These are phyloP conservation scores for Solanum pinnatisectum DNA, from an alignment of 257 asterid species.

Conservation along the genomic window DNA sequence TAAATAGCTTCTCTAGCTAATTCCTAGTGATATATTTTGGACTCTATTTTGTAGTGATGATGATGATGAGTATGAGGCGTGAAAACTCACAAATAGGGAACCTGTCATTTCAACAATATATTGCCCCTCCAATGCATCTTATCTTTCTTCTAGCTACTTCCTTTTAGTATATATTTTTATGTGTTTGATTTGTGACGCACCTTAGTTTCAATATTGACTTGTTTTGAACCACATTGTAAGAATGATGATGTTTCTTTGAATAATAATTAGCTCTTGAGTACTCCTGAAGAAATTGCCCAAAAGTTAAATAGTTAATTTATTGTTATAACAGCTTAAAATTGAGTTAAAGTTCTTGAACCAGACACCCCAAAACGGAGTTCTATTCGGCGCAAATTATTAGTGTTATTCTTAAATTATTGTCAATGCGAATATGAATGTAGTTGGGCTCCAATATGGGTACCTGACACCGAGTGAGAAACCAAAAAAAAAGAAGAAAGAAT, in stretches of 20 bases:
- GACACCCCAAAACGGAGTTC: no score
- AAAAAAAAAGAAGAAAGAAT: no score
- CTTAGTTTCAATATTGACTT: not conserved
- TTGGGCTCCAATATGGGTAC: no score
- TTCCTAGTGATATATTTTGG: not conserved
- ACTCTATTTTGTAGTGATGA: not conserved
- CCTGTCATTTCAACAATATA: not conserved
- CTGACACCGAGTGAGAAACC: no score
- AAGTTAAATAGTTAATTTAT: not conserved
- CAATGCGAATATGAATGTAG: no score
- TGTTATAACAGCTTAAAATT: not conserved
- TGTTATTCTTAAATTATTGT: no score
- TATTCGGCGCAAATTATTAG: no score
- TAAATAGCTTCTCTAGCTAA: not conserved
- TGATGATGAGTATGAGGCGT: not conserved
- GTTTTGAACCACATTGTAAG: constrained; percentile 1
- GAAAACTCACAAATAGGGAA: not conserved
- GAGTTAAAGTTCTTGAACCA: not conserved
- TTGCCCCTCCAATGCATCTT: not conserved
- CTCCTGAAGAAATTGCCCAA: not conserved
- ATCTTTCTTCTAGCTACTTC: not conserved
- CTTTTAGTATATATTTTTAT: not conserved
- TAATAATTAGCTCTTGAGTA: not conserved
- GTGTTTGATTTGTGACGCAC: not conserved
- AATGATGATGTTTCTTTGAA: not conserved